phyloP scores from a whole-genome alignment of 2,329 filamentous ascomycete species.

The Fusarium continuum region DNA sequence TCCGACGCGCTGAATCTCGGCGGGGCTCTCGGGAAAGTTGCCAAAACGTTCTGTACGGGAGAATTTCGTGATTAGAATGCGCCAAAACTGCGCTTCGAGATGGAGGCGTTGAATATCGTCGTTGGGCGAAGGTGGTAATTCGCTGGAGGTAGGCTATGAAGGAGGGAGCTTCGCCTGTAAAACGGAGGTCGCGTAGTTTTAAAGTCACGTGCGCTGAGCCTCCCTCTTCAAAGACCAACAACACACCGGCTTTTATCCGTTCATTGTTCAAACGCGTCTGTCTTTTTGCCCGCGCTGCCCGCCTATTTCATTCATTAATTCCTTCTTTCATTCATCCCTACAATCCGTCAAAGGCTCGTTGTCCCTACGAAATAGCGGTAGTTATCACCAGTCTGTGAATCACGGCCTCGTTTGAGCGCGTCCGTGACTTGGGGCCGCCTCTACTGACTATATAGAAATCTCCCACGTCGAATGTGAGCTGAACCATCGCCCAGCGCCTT shows the following conservation, averaged over 20 bases:
- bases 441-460: slow-evolving; percentile 29
- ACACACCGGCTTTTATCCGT: slow-evolving; percentile 44
- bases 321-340: not conserved
- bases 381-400: slow-evolving; percentile 16
- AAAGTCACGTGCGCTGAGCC: slow-evolving; percentile 53
- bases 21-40: slow-evolving; percentile 27
- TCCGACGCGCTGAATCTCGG: slow-evolving; percentile 51
- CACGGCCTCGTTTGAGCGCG: slow-evolving; percentile 6
- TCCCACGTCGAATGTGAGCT: slow-evolving; percentile 31
- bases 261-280: slow-evolving; percentile 28
- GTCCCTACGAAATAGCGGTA: not conserved
- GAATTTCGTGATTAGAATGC: slow-evolving; percentile 11
- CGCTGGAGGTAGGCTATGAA: slow-evolving; percentile 41
- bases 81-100: slow-evolving; percentile 29
- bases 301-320: slow-evolving; percentile 12
- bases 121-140: slow-evolving; percentile 38
- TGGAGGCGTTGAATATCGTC: slow-evolving; percentile 40
- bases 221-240: slow-evolving; percentile 8
- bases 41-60: slow-evolving; percentile 4
- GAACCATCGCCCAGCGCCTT: slow-evolving; percentile 21
- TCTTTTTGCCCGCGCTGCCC: slow-evolving; percentile 28
- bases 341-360: not conserved
- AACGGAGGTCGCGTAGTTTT: slow-evolving; percentile 52
- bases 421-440: not conserved
- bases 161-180: slow-evolving; percentile 45